phyloP scores from a whole-genome alignment of 2,329 filamentous ascomycete species.

The Septoria linicola region DNA sequence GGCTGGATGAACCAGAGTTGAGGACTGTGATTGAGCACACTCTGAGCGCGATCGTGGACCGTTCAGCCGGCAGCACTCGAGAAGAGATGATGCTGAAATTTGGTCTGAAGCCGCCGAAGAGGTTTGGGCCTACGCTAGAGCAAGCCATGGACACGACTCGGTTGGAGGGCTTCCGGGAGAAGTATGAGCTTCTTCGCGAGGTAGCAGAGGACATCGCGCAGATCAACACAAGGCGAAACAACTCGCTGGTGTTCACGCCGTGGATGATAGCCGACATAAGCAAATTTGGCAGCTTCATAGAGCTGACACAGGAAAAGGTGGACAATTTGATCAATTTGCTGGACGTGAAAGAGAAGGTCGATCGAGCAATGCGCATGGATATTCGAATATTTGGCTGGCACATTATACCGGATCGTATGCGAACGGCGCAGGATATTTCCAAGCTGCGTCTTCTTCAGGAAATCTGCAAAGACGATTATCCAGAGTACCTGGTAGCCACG shows the following conservation, averaged over 20 bases:
- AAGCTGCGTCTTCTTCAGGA: conserved; percentile 49
- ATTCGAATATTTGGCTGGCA: conserved; percentile 52
- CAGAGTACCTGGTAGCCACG: conserved; percentile 45
- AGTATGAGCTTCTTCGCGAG: conserved; percentile 45
- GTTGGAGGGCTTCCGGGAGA: conserved; percentile 48
- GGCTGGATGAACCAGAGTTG: conserved; percentile 43
- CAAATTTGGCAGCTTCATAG: conserved; percentile 45
- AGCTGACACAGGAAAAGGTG: conserved; percentile 44
- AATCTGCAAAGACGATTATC: conserved; percentile 45
- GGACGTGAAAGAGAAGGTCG: conserved; percentile 46
- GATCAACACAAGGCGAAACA: conserved; percentile 35
- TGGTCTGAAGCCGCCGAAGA: conserved; percentile 47
- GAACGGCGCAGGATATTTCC: conserved; percentile 39
- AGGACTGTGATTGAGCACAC: conserved; percentile 43
- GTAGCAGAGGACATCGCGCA: conserved; percentile 37
- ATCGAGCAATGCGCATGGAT: conserved; percentile 46
- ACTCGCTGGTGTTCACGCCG: conserved; percentile 35
- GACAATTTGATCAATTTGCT: conserved; percentile 47
- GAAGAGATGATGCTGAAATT: conserved; percentile 49
- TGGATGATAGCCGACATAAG: conserved; percentile 46
- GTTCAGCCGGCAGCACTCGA: conserved; percentile 41
- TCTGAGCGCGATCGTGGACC: conserved; percentile 47
- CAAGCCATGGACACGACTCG: conserved; percentile 46
- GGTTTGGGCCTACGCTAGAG: conserved; percentile 39
- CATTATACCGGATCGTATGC: conserved; percentile 37